Evolutionary conservation across 495 filamentous ascomycete genomes (phyloP), one percentile per base, ranked within the genome.

Genomic region (Thermothielavioides terrestris): DNA sequence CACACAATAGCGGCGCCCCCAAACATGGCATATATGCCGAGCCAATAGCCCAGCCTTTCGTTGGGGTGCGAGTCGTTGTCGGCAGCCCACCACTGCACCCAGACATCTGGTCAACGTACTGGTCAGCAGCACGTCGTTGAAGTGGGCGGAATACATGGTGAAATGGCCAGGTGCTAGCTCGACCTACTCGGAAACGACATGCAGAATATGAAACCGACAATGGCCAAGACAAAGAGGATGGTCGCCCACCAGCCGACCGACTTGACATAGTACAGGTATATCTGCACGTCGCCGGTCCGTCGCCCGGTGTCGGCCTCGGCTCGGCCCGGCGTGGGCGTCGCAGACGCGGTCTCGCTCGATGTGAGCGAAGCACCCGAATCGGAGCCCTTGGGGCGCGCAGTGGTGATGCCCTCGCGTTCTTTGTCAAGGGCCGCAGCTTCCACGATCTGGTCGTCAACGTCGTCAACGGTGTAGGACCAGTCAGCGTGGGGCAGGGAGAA

Each of bases 191-290:
- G 59, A 40, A 65, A 65, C 14, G 57, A 55, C 0, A 54, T 44
- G 50, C 50, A 60, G 22, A 65, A 62, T 4, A 60, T 52, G 28
- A 60, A 62, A 26, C 54, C 59, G 9, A 46, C 23, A 35, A 62
- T 59, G 8, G 53, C 54, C 25, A 58, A 10, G 3, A 73, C 58
- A 54, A 79, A 80, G 8, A 76, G 38, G 9, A 72, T 17, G 0
- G 67, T 68, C 0, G 68, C 62, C 11, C 68, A 28, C 70, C 67
- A 73, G 14, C 78, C 78, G 23, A 79, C 70, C 1, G 74, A 68
- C 30, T 61, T 61, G 45, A 76, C 50, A 47, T 80, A 81, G 56
- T 79, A 80, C 6, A 63, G 49, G 55, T 81, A 81, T 45, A 80
- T 70, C 11, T 75, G 65, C 4, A 77, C 56, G 49, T 81, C 77